phyloP scores from a whole-genome alignment of 805 yeast species.

The Yarrowia deformans region DNA sequence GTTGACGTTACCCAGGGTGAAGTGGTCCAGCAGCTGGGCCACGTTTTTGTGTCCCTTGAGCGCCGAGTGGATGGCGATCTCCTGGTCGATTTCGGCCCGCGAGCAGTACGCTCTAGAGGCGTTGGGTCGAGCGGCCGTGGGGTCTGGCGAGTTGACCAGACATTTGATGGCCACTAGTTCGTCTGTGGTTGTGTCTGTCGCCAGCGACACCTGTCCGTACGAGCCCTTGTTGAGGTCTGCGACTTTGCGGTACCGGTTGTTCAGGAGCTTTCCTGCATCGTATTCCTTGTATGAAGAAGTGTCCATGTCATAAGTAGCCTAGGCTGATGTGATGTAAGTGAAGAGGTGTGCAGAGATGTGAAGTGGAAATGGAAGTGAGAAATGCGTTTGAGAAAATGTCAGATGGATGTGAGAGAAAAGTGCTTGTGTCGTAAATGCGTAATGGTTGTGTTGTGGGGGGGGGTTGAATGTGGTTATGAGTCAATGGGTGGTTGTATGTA shows the following conservation, averaged over 20 bases:
- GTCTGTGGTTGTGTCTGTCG: constrained; percentile 64
- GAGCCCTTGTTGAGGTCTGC: constrained; percentile 82
- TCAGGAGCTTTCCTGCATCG: constrained; percentile 53
- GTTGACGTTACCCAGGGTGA: constrained; percentile 59
- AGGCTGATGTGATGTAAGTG: too few species aligned
- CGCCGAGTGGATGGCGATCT: constrained; percentile 72
- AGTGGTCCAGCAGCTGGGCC: constrained; percentile 74
- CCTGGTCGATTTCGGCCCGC: constrained; percentile 52
- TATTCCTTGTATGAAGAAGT: constrained; percentile 30
- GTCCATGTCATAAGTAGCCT: constrained; percentile 15
- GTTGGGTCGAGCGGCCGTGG: constrained; percentile 24
- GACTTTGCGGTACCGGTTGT: constrained; percentile 69
- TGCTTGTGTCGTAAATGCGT: constrained; percentile 1
- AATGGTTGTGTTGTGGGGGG: too few species aligned
- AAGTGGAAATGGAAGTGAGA: background rate
- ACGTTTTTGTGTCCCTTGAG: constrained; percentile 84
- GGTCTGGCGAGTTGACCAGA: constrained; percentile 50
- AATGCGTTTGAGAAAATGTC: background rate
- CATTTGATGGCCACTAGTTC: constrained; percentile 84
- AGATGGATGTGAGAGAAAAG: background rate
- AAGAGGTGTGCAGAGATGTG: background rate
- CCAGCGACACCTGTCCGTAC: constrained; percentile 89
- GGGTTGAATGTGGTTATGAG: background rate
- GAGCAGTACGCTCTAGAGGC: constrained; percentile 38
- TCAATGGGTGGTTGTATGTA: too few species aligned